Conservation (phyloP, 2,329 filamentous ascomycete genomes). For the Claviceps citrina region DNA sequence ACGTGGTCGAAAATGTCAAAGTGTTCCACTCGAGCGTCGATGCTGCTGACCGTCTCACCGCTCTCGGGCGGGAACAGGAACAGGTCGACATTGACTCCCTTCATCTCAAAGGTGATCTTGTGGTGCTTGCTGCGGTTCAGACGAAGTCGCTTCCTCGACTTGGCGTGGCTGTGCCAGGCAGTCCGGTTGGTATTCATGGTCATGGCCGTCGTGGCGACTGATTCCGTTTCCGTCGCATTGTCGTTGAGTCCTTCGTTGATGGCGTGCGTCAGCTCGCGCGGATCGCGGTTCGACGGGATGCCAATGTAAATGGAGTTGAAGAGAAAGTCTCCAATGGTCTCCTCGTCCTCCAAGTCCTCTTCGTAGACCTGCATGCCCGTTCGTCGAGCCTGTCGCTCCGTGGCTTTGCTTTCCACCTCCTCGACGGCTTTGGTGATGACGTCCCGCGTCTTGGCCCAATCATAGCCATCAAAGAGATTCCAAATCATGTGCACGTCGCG, state of each 20-base stretch:
- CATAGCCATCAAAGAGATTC: constrained; percentile 96
- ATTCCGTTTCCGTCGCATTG: constrained; percentile 74
- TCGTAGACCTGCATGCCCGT: constrained; percentile 44
- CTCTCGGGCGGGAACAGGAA: constrained; percentile 61
- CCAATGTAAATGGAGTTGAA: constrained; percentile 99
- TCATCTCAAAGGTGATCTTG: constrained; percentile 89
- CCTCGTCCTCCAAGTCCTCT: constrained; percentile 65
- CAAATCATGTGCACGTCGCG: constrained; percentile 88
- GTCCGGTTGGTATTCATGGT: constrained; percentile 41
- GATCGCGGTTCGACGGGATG: constrained; percentile 73
- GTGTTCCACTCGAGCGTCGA: constrained; percentile 69
- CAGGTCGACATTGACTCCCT: constrained; percentile 69
- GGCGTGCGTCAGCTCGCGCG: constrained; percentile 60
- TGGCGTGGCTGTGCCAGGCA: constrained; percentile 25
- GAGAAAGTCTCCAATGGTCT: constrained; percentile 81
- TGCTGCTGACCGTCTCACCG: constrained; percentile 72
- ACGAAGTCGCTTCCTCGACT: constrained; percentile 45
- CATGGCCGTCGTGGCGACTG: constrained; percentile 61
- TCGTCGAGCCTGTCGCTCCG: constrained; percentile 50
- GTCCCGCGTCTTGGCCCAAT: constrained; percentile 80
- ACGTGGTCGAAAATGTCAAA: constrained; percentile 90
- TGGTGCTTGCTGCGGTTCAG: constrained; percentile 76
- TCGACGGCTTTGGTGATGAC: constrained; percentile 78
- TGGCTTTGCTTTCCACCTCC: constrained; percentile 68
- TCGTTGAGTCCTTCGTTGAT: constrained; percentile 87